Evolutionary conservation across 2,329 filamentous ascomycete genomes (phyloP), one percentile per base, ranked within the genome.

Genomic region (Daldinia sp.): DNA sequence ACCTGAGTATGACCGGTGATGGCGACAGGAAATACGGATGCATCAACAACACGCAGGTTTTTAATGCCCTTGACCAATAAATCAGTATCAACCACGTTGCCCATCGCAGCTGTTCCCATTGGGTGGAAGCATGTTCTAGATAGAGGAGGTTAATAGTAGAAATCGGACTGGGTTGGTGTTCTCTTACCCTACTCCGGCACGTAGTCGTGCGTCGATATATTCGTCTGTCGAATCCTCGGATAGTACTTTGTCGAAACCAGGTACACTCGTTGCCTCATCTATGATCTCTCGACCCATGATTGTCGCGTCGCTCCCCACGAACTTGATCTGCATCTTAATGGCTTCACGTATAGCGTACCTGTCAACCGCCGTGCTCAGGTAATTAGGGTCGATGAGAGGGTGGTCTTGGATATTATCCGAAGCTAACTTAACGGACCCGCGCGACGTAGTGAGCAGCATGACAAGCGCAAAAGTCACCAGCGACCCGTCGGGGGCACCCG

Each of bases 1-100:
- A 84, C 73, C 1, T 82, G 80, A 42, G 84, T 80, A 72, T 85
- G 87, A 1, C 82, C 82, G 3, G 86, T 86, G 1, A 78, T 75
- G 9, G 74, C 37, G 12, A 73, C 62, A 1, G 78, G 79, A 28
- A 80, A 77, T 7, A 81, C 74, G 18, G 77, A 81, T 4, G 79
- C 74, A 71, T 82, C 81, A 0, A 79, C 78, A 3, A 82, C 75
- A 15, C 80, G 77, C 44, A 83, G 67, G n/a, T 75, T 74, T 6
- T 12, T 71, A 10, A 82, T 75, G 0, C 80, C 80, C 51, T 79
- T 78, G 18, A 82, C 80, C 26, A 71, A 73, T 54, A 81, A 72
- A 26, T 76, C 73, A 2, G 74, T 67, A 63, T 81, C 79, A 30
- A 78, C 74, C 39, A 79, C 77, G 15, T 77, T 77, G 41, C 80